These are phyloP conservation scores for Mesembryanthemum crystallinum DNA, from an alignment of 148 eudicot genomes.

Conservation along the genomic window DNA sequence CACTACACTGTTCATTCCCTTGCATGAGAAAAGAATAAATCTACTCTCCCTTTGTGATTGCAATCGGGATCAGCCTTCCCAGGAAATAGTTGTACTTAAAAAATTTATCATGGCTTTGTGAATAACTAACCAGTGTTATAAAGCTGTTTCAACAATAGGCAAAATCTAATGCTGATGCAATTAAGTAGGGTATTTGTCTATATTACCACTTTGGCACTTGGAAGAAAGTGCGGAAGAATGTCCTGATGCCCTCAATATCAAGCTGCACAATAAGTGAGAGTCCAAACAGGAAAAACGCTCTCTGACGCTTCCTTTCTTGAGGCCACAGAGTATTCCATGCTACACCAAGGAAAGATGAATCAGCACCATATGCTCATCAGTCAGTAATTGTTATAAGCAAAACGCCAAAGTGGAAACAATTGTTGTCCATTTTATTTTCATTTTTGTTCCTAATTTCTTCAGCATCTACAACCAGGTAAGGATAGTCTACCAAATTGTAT, in stretches of 20 bases:
- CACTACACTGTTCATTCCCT: background rate
- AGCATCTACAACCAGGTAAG: background rate
- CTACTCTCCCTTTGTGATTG: background rate
- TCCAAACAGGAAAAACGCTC: slow-evolving; percentile 94
- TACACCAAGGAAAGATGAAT: slow-evolving; percentile 27
- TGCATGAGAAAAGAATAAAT: background rate
- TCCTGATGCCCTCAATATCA: slow-evolving; percentile 82
- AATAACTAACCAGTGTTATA: background rate
- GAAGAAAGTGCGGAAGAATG: slow-evolving; percentile 85
- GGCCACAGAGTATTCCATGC: slow-evolving; percentile 99
- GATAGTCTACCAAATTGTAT: background rate
- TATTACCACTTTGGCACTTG: slow-evolving; percentile 85
- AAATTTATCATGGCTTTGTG: background rate
- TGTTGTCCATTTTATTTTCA: background rate
- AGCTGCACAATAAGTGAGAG: slow-evolving; percentile 84
- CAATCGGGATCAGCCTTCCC: background rate
- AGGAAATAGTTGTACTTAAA: background rate
- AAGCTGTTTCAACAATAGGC: background rate
- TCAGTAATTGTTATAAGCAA: background rate
- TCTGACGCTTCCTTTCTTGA: slow-evolving; percentile 92
- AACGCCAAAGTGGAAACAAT: background rate
- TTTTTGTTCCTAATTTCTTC: background rate
- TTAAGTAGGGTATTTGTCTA: background rate
- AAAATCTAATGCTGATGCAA: background rate
- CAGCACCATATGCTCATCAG: background rate